Evolutionary conservation across 768 basidiomycete species (phyloP), one percentile per base, ranked within the genome.

Genomic region (Tricholoma matsutake): DNA sequence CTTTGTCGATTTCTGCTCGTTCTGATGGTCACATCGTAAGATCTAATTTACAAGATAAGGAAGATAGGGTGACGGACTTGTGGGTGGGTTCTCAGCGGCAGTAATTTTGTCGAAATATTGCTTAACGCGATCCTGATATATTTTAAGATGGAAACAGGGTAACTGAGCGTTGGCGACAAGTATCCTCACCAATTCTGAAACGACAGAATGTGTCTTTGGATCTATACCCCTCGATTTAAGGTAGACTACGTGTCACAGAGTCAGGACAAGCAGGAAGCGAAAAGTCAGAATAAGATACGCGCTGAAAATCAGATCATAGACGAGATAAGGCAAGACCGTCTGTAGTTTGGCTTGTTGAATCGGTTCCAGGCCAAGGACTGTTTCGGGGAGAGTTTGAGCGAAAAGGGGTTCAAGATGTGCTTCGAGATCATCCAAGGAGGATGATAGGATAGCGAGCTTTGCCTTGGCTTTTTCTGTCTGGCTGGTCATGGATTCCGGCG

Each of bases 291-390:
- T 32, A 52, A 5, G 16, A 52, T 4, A 77, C 87, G 64, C 63
- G 93, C 93, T 87, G 75, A 92, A 93, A n/a, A 93, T 76, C 9
- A 95, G 81, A 72, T 94, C 92, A 68, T 94, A 92, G 3, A 89
- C 80, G 31, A 92, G 79, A 73, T 94, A 94, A n/a, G 91, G 90
- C 45, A 94, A 69, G 35, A 85, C 77, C 5, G 87, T 86, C 63
- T 94, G 89, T 2, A 94, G 73, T 72, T 93, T 92, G 25, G 92
- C 92, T 67, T 92, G 89, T 61, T 92, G 87, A 20, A 94, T 77
- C 6, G 85, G 83, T 62, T 91, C 86, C 25, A 93, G 78, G 11
- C 78, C 78, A 22, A 87, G 72, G 14, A 87, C 69, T 0, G 86
- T 84, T 64, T 92, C 88, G 5, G 86, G 82, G 13, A 94, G 79